phyloP scores from a whole-genome alignment of 164 flowering plant genomes.

The Berberis vulgaris region DNA sequence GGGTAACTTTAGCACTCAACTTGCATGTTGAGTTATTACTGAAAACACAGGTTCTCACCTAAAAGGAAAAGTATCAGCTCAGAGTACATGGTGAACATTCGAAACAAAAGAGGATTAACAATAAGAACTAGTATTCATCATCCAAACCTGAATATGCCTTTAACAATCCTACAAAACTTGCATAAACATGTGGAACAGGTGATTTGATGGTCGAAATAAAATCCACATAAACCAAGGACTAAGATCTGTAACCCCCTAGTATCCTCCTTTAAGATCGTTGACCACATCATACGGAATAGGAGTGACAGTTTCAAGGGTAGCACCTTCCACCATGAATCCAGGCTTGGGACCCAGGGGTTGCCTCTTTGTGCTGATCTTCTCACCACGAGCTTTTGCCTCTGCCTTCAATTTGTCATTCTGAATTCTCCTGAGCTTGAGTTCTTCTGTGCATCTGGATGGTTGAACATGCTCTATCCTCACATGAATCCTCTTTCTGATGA shows the following conservation, averaged over 20 bases:
- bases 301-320: conserved; percentile 69
- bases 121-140: too few species aligned
- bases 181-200: too few species aligned
- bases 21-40: too few species aligned
- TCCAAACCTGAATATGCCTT: background rate
- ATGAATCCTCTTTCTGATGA: conserved; percentile 71
- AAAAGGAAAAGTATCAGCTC: too few species aligned
- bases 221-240: background rate
- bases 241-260: background rate
- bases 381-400: conserved; percentile 62
- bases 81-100: too few species aligned
- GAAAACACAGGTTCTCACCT: too few species aligned
- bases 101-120: too few species aligned
- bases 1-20: too few species aligned
- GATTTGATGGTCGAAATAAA: background rate
- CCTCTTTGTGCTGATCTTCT: conserved; percentile 70
- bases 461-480: conserved; percentile 74
- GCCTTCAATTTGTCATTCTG: conserved; percentile 63
- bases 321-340: conserved; percentile 87
- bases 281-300: conserved; percentile 82
- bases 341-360: conserved; percentile 78
- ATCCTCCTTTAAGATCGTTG: conserved; percentile 16
- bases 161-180: too few species aligned
- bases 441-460: conserved; percentile 69
- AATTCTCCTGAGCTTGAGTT: conserved; percentile 38